phyloP scores from a whole-genome alignment of 352 stramenopile species.

The Globisporangium spiculum region DNA sequence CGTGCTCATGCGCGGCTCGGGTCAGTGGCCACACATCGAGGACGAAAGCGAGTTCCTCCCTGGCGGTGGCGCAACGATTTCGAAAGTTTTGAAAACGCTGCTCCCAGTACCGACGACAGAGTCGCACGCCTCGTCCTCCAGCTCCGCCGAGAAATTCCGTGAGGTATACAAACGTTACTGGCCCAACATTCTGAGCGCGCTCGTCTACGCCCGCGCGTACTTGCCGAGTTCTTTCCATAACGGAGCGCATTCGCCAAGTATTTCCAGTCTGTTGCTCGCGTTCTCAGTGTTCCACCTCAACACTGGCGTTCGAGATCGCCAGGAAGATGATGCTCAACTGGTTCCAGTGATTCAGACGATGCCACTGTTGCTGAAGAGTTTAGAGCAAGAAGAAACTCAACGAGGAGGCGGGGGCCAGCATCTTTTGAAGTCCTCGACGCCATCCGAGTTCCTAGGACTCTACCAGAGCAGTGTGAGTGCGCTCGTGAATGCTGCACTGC shows the following conservation, averaged over 20 bases:
- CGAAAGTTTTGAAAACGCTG: conserved; percentile 21
- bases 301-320: conserved; percentile 35
- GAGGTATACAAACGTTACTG: conserved; percentile 59
- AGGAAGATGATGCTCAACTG: conserved; percentile 32
- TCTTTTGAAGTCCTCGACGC: not conserved
- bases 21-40: conserved; percentile 26
- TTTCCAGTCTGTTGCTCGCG: conserved; percentile 30
- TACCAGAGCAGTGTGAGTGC: conserved; percentile 27
- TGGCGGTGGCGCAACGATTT: conserved; percentile 13
- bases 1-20: conserved; percentile 43
- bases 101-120: conserved; percentile 23
- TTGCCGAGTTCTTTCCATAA: conserved; percentile 17
- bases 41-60: conserved; percentile 13
- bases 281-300: conserved; percentile 47
- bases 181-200: conserved; percentile 46
- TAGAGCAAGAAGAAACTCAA: conserved; percentile 1
- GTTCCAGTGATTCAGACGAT: conserved; percentile 34
- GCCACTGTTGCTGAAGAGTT: conserved; percentile 29
- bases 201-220: conserved; percentile 34
- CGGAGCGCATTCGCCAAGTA: not conserved
- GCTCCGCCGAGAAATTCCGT: conserved; percentile 21
- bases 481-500: conserved; percentile 38
- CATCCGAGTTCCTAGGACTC: conserved; percentile 10
- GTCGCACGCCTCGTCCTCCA: conserved; percentile 11
- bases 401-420: not conserved